Evolutionary conservation across 208 protist species (phyloP).

Genomic region (Balamuthia mandrillaris): DNA sequence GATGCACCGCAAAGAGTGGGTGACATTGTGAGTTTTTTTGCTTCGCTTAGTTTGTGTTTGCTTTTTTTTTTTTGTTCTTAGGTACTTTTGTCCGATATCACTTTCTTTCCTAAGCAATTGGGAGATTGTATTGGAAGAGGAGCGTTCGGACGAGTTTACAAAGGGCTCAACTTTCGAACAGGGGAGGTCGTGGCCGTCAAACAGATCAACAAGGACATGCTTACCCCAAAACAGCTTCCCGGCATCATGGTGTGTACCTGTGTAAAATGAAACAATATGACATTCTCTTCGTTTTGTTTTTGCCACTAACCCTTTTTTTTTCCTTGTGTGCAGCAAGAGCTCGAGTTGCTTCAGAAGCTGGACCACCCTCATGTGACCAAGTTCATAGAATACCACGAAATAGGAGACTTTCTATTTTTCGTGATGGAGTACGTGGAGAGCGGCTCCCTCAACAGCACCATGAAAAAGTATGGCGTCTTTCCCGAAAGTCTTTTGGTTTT

Average conservation of each 20-base stretch:
- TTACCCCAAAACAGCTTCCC: slow-evolving; percentile 49
- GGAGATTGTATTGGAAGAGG: slow-evolving; percentile 56
- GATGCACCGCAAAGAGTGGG: too few relatives aligned
- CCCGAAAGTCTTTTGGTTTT: slow-evolving; percentile 74
- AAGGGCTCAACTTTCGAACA: slow-evolving; percentile 62
- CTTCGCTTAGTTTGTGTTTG: too few relatives aligned
- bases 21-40: too few relatives aligned
- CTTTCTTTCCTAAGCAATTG: too few relatives aligned
- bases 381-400: slow-evolving; percentile 70
- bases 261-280: too few relatives aligned
- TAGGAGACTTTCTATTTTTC: slow-evolving; percentile 27
- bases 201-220: slow-evolving; percentile 51
- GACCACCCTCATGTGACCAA: slow-evolving; percentile 77
- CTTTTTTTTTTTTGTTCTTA: too few relatives aligned
- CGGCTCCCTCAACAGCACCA: slow-evolving; percentile 77
- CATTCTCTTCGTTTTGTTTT: not conserved
- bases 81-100: too few relatives aligned
- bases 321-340: slow-evolving; percentile 19
- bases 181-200: slow-evolving; percentile 76
- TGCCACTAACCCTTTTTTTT: not conserved
- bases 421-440: slow-evolving; percentile 73
- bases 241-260: slow-evolving; percentile 52
- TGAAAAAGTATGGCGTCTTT: slow-evolving; percentile 82
- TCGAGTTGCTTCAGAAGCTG: slow-evolving; percentile 72
- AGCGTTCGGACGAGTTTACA: slow-evolving; percentile 70